phyloP scores from a whole-genome alignment of 164 flowering plant genomes.

The Buxus sempervirens region DNA sequence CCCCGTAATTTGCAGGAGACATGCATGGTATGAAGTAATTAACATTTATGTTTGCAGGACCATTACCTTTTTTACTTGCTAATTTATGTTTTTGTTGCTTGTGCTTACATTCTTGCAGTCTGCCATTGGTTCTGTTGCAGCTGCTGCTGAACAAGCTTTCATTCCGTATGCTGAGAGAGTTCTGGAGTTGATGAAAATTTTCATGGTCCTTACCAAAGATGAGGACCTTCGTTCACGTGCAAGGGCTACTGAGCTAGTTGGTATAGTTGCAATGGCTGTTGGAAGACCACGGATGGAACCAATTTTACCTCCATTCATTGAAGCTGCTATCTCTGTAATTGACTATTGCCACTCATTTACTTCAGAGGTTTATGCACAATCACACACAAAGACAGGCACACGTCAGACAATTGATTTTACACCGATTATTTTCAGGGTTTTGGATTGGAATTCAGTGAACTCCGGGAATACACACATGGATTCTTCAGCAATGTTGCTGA shows the following conservation, averaged over 20 bases:
- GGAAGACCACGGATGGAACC: conserved; percentile 86
- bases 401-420: conserved; percentile 4
- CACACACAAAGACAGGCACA: no score
- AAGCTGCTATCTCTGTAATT: conserved; percentile 90
- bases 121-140: conserved; percentile 97
- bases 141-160: conserved; percentile 94
- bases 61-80: neutral
- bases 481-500: conserved; percentile 96
- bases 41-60: neutral
- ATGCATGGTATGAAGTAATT: conserved; percentile 66
- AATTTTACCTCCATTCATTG: conserved; percentile 82
- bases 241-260: conserved; percentile 96
- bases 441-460: conserved; percentile 87
- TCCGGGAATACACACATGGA: conserved; percentile 95
- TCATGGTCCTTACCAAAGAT: conserved; percentile 88
- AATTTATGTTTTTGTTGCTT: conserved; percentile 5
- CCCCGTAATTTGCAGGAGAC: conserved; percentile 93
- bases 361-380: neutral
- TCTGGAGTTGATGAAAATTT: conserved; percentile 84
- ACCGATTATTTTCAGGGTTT: conserved; percentile 60
- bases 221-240: conserved; percentile 93
- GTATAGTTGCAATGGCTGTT: conserved; percentile 91
- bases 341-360: neutral
- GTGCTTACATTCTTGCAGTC: conserved; percentile 50
- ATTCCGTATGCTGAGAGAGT: conserved; percentile 92